Percentiles rank a stretch among this genome's conserved stretches.
phyloP scores from a whole-genome alignment of 2,329 filamentous ascomycete species.

The Xylariaceae sp. region DNA sequence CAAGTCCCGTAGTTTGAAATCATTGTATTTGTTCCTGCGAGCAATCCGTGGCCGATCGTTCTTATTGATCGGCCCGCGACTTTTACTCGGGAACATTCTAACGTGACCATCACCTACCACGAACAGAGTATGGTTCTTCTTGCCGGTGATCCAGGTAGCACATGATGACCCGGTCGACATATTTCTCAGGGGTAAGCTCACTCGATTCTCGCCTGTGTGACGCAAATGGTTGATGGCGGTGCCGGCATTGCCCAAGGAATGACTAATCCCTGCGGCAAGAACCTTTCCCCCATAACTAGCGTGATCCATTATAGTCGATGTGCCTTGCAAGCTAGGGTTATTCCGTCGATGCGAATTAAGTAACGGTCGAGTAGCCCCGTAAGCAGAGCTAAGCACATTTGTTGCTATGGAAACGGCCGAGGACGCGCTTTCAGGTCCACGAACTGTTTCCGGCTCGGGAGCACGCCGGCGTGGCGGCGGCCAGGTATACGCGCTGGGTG shows the following conservation, averaged over 20 bases:
- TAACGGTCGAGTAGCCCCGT: slow-evolving; percentile 62
- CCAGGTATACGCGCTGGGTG: slow-evolving; percentile 78
- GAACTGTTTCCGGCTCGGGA: slow-evolving; percentile 41
- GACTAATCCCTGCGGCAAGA: slow-evolving; percentile 68
- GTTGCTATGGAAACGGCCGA: slow-evolving; percentile 66
- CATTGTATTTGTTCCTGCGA: slow-evolving; percentile 56
- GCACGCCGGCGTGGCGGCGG: slow-evolving; percentile 63
- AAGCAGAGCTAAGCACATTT: slow-evolving; percentile 64
- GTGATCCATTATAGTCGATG: slow-evolving; percentile 51
- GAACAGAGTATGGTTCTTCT: slow-evolving; percentile 58
- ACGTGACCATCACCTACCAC: slow-evolving; percentile 63
- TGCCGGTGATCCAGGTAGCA: slow-evolving; percentile 61
- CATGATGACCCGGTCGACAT: slow-evolving; percentile 51
- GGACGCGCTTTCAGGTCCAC: slow-evolving; percentile 46
- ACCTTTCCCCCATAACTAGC: slow-evolving; percentile 68
- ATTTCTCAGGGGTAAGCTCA: slow-evolving; percentile 60
- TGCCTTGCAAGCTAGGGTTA: slow-evolving; percentile 41
- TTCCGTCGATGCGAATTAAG: slow-evolving; percentile 53
- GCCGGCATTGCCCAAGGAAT: slow-evolving; percentile 70
- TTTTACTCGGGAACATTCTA: slow-evolving; percentile 60
- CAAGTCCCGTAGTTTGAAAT: slow-evolving; percentile 62
- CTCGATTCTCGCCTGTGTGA: slow-evolving; percentile 70
- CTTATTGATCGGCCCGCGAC: slow-evolving; percentile 51
- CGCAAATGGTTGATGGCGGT: slow-evolving; percentile 65
- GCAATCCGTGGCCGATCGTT: slow-evolving; percentile 49